A percentile compares a stretch with the other conserved stretches of the same genome.
These are phyloP conservation scores for Ilex asprella DNA, from an alignment of 257 asterid species.

Conservation along the genomic window DNA sequence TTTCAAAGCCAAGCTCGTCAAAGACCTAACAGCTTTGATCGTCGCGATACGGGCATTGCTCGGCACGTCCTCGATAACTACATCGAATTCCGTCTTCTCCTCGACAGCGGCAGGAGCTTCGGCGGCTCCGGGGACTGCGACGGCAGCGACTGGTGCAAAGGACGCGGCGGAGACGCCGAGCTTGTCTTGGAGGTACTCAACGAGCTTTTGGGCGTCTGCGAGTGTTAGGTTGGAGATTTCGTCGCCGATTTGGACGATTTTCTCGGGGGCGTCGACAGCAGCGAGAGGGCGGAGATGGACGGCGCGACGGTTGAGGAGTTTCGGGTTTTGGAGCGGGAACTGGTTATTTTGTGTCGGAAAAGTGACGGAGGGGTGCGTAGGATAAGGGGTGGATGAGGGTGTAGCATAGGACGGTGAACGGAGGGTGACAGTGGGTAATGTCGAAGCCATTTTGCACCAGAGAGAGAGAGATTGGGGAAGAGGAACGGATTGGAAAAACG, in stretches of 20 bases:
- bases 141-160: conserved; percentile 61
- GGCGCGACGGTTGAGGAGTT: conserved; percentile 40
- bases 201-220: conserved; percentile 94
- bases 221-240: conserved; percentile 73
- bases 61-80: conserved; percentile 82
- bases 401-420: conserved; percentile 31
- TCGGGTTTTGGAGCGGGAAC: conserved; percentile 8
- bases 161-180: conserved; percentile 92
- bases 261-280: conserved; percentile 86
- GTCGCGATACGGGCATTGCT: conserved; percentile 70
- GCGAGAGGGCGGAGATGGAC: conserved; percentile 42
- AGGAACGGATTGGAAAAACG: too few species aligned
- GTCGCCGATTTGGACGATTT: conserved; percentile 73
- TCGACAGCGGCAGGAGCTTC: conserved; percentile 62
- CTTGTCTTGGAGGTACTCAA: conserved; percentile 92
- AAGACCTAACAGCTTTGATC: conserved; percentile 82
- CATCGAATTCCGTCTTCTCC: conserved; percentile 94
- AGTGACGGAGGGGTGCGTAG: conserved; percentile 17
- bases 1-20: conserved; percentile 73
- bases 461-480: neutral
- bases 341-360: conserved; percentile 20
- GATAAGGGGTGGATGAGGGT: conserved; percentile 18
- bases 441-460: conserved; percentile 50
- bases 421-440: conserved; percentile 44
- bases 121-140: conserved; percentile 31